Conservation (phyloP, 1,284 basidiomycete species). For the Austroboletus olivaceoglutinosus region DNA sequence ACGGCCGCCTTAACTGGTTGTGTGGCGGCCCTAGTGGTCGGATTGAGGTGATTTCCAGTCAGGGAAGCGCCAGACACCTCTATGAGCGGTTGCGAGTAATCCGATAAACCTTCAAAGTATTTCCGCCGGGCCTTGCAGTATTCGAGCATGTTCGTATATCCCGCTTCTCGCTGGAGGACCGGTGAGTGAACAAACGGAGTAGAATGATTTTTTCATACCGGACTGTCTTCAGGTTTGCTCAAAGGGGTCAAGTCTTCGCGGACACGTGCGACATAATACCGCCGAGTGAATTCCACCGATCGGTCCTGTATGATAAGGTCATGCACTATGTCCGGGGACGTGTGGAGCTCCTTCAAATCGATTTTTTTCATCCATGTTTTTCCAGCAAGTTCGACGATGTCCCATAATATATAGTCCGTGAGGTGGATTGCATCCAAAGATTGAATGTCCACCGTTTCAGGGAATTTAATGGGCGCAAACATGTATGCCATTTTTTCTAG, state of each 20-base stretch:
- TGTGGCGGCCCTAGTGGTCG: slow-evolving; percentile 37
- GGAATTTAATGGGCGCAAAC: slow-evolving; percentile 54
- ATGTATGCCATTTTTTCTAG: slow-evolving; percentile 59
- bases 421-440: slow-evolving; percentile 38
- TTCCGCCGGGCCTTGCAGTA: slow-evolving; percentile 61
- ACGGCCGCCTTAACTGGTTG: slow-evolving; percentile 41
- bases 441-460: slow-evolving; percentile 16
- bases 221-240: slow-evolving; percentile 63
- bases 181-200: slow-evolving; percentile 12
- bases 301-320: slow-evolving; percentile 74
- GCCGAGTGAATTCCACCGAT: slow-evolving; percentile 70
- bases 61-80: slow-evolving; percentile 56
- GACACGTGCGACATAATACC: slow-evolving; percentile 55
- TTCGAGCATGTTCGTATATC: slow-evolving; percentile 57
- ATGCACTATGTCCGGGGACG: slow-evolving; percentile 42
- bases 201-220: slow-evolving; percentile 40
- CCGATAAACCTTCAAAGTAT: slow-evolving; percentile 57
- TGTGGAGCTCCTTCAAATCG: slow-evolving; percentile 40
- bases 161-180: slow-evolving; percentile 51
- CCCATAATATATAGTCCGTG: slow-evolving; percentile 60
- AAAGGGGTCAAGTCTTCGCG: slow-evolving; percentile 67
- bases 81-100: slow-evolving; percentile 68
- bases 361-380: slow-evolving; percentile 52
- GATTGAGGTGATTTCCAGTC: slow-evolving; percentile 56
- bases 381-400: slow-evolving; percentile 51